A percentile compares a stretch with the other conserved stretches of the same genome.
Conservation (phyloP, 2,329 filamentous ascomycete species). For the Bipolaris zeicola region DNA sequence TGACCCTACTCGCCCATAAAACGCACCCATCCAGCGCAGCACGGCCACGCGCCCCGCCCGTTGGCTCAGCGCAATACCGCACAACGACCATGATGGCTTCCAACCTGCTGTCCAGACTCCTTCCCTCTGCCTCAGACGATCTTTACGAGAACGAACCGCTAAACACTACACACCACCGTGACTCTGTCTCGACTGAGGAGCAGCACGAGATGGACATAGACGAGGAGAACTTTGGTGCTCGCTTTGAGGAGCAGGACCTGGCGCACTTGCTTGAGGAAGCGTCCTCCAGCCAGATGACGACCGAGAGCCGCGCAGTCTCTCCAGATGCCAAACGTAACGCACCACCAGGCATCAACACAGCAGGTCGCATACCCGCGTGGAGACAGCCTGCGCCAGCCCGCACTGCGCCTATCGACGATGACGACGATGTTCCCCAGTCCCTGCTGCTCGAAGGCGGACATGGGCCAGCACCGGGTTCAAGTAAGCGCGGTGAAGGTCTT, state of each 20-base stretch:
- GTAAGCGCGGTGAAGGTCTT: slow-evolving; percentile 35
- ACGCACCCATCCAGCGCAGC: slow-evolving; percentile 7
- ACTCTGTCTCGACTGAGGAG: slow-evolving; percentile 46
- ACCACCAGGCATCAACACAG: slow-evolving; percentile 33
- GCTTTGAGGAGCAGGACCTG: slow-evolving; percentile 62
- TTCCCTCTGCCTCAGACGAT: slow-evolving; percentile 56
- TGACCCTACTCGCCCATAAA: slow-evolving; percentile 16
- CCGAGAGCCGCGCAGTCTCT: slow-evolving; percentile 50
- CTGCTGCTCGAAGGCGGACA: slow-evolving; percentile 62
- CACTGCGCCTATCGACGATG: slow-evolving; percentile 51
- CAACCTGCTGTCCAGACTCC: slow-evolving; percentile 59
- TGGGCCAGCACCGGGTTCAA: slow-evolving; percentile 36
- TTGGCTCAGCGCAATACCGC: slow-evolving; percentile 28
- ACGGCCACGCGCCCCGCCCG: slow-evolving; percentile 35
- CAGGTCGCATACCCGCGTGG: slow-evolving; percentile 46
- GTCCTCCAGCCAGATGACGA: slow-evolving; percentile 54
- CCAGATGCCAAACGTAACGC: slow-evolving; percentile 39
- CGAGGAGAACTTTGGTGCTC: slow-evolving; percentile 56
- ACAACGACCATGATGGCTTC: slow-evolving; percentile 56
- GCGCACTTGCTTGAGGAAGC: slow-evolving; percentile 61
- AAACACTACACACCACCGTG: slow-evolving; percentile 25
- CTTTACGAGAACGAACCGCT: slow-evolving; percentile 52
- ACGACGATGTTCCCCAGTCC: slow-evolving; percentile 63
- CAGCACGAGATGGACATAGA: slow-evolving; percentile 56
- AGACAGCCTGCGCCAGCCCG: slow-evolving; percentile 37